These are phyloP conservation scores for Boletus eberwhitei DNA, from an alignment of 768 basidiomycete species.

Conservation along the genomic window DNA sequence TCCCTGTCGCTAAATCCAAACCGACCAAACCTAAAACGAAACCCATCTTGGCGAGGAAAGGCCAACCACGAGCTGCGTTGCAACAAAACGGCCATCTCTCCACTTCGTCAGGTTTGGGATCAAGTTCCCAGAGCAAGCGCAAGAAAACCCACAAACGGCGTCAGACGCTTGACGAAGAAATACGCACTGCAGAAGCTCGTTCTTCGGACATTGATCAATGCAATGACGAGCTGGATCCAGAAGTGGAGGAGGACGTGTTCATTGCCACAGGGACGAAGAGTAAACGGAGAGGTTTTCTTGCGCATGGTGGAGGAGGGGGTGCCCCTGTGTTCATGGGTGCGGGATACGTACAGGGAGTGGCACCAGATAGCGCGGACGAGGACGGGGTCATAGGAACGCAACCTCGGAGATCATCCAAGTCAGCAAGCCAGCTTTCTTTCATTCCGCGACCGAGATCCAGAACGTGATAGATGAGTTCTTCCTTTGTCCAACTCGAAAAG, in stretches of 20 bases:
- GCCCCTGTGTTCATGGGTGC: slow-evolving; percentile 66
- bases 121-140: slow-evolving; percentile 15
- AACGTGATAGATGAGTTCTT: slow-evolving; percentile 6
- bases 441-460: slow-evolving; percentile 26
- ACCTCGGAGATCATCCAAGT: slow-evolving; percentile 6
- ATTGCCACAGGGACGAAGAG: slow-evolving; percentile 54
- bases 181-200: slow-evolving; percentile 45
- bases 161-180: slow-evolving; percentile 66
- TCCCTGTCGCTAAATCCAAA: slow-evolving; percentile 15
- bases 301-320: slow-evolving; percentile 74
- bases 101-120: slow-evolving; percentile 8
- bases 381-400: not conserved
- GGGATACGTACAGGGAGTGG: slow-evolving; percentile 60
- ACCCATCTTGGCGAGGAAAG: slow-evolving; percentile 14
- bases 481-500: not conserved
- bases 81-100: not conserved
- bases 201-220: slow-evolving; percentile 30
- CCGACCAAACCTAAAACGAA: slow-evolving; percentile 16
- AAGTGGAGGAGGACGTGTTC: slow-evolving; percentile 44
- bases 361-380: slow-evolving; percentile 27
- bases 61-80: slow-evolving; percentile 9
- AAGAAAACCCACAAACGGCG: slow-evolving; percentile 33
- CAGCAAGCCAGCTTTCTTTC: slow-evolving; percentile 15
- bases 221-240: slow-evolving; percentile 39
- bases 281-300: slow-evolving; percentile 59